Base-by-base conservation (phyloP, 164 flowering plant species). In the Annona squamosa region DNA sequence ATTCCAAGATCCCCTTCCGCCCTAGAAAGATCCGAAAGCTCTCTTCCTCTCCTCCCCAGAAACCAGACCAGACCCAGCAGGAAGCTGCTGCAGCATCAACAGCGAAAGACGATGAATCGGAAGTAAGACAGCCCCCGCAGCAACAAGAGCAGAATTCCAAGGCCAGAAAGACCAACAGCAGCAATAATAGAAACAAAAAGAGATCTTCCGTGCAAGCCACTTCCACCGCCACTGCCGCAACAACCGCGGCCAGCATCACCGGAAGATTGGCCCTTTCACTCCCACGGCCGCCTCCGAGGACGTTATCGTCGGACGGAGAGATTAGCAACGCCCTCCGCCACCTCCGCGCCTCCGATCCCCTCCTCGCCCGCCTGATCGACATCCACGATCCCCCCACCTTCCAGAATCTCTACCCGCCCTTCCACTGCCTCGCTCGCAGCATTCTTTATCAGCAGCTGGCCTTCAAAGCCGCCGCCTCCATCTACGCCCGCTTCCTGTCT, bases 401-500 rank as follows among this genome's bases (percentile, higher is more conserved):
- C 78, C 91, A 91, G 41, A 46, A 82, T 5, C 91, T 83, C 72
- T 89, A 82, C 7, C 82, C 90, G 3, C 98, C 98, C 2, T 95
- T 95, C 75, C 86, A 86, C 5, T 94, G 96, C 72, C 89, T 95
- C 12, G 76, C 92, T 44, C 86, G 87, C 63, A 86, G 90, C 81
- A 95, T 95, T 46, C 88, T 95, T 18, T 93, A 91, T 74, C 99
- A 95, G 81, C 99, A 95, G 69, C 89, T 95, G 18, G 99, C 98
- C 3, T 87, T 79, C 77, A 95, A 95, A 64, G 99, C 99, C 42
- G 99, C 95, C 45, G 83, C 94, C 0, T 87, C 97, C 16, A 90
- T 93, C 74, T 95, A 91, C 83, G 81, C 86, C 5, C 92, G 99
- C 46, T 95, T 95, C 71, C 77, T 95, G 9, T 67, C 88, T 2